Percentiles rank a stretch among this genome's conserved stretches.
Evolutionary conservation across 1,139 yeast species (phyloP).

Genomic region (Casaregolazyma lundiana): DNA sequence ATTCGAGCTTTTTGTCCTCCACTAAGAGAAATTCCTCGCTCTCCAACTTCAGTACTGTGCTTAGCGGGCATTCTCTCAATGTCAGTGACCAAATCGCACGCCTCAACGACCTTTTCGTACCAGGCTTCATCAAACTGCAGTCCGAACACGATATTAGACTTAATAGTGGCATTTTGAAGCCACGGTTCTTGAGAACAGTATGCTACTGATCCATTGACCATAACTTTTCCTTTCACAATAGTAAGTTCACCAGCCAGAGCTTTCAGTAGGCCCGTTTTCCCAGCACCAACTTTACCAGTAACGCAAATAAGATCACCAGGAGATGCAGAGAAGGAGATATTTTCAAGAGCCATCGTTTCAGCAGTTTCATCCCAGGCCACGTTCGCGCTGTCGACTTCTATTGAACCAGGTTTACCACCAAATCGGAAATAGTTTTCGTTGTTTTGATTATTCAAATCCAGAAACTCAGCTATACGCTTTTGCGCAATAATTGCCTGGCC

Average conservation of each 20-base stretch:
- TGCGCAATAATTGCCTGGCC: constrained; percentile 59
- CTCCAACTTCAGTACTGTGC: constrained; percentile 85
- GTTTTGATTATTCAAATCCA: constrained; percentile 51
- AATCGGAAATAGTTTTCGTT: constrained; percentile 33
- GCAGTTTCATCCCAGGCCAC: constrained; percentile 22
- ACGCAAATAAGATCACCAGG: constrained; percentile 62
- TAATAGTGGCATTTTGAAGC: constrained; percentile 80
- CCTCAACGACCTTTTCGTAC: constrained; percentile 54
- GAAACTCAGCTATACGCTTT: constrained; percentile 50
- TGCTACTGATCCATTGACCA: constrained; percentile 36
- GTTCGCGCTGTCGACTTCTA: constrained; percentile 39
- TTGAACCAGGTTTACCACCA: constrained; percentile 34
- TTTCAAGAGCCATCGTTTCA: constrained; percentile 40
- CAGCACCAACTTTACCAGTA: constrained; percentile 68
- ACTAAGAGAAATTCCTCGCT: constrained; percentile 83
- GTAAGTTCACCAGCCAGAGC: constrained; percentile 63
- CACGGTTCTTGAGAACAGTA: constrained; percentile 69
- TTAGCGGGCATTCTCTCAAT: constrained; percentile 72
- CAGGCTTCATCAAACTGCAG: constrained; percentile 47
- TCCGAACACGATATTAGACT: constrained; percentile 74
- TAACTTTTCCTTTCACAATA: constrained; percentile 44
- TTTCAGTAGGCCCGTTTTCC: constrained; percentile 59
- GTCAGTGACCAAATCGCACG: constrained; percentile 68
- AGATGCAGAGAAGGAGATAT: constrained; percentile 41
- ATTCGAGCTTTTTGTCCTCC: constrained; percentile 94